Base-by-base conservation (phyloP, 495 filamentous ascomycete genomes). In the Melanomma pulvis-pyrius region DNA sequence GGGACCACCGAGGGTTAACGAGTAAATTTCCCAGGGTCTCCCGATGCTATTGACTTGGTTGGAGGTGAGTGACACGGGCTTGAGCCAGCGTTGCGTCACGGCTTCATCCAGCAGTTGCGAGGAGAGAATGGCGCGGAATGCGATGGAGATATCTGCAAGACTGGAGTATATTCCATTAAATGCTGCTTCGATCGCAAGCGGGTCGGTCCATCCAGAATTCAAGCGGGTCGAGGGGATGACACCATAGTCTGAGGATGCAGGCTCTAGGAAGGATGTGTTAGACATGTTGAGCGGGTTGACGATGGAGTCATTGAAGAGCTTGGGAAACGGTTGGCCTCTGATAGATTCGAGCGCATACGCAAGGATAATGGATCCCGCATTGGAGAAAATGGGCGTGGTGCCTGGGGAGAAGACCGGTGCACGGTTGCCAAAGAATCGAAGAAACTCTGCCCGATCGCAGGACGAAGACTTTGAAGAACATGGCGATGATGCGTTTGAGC, bases 31-130 rank as follows among this genome's bases (percentile, higher is more conserved):
- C 79, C 79, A 81, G 2, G 80, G 80, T 4, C 65, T 54, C 19
- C 83, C 84, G 21, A 84, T 53, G 0, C 79, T 59, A 65, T 83
- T 80, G 19, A 73, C 76, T 0, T 78, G 74, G 59, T 81, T 80
- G 62, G 81, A 82, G 60, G 83, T 84, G 22, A 77, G 73, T 56
- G 83, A 77, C 6, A 77, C 75, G 0, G 83, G 84, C 66, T 84
- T 79, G 61, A 81, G 66, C 77, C 77, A 80, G 61, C 69, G 79
- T 28, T 69, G 74, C 19, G 69, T 84, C 70, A 25, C 75, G 72
- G 36, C 72, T 58, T 52, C 74, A 48, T 54, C 71, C 47, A 78
- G 75, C 74, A 81, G 64, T 69, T 74, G 77, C 2, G 80, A 79
- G 72, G 79, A 77, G 1, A 85, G 73, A 11, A 84, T 81, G 8